phyloP scores from a whole-genome alignment of 1,284 basidiomycete species.

The Melampsora americana region DNA sequence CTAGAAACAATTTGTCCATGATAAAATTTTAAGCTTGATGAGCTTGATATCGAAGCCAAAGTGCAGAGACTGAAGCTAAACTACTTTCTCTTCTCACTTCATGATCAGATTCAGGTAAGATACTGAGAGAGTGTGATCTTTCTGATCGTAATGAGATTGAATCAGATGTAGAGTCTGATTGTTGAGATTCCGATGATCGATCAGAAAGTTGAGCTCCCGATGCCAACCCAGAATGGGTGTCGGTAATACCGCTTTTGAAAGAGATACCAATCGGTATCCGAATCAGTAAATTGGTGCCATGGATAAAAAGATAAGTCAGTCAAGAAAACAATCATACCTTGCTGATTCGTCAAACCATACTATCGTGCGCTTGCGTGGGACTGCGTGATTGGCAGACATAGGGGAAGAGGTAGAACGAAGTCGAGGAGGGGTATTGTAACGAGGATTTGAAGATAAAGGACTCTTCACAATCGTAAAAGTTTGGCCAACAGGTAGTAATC shows the following conservation, averaged over 20 bases:
- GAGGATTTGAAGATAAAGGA: not conserved
- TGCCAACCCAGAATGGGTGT: not conserved
- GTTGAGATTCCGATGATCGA: not conserved
- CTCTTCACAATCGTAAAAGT: not conserved
- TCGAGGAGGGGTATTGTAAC: not conserved
- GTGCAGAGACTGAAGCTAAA: not conserved
- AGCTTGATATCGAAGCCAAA: not conserved
- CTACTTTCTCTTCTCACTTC: not conserved
- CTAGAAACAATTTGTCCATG: not conserved
- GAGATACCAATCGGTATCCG: not conserved
- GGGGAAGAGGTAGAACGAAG: not conserved
- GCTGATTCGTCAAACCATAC: slow-evolving; percentile 4
- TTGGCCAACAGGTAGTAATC: not conserved
- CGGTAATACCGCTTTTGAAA: not conserved
- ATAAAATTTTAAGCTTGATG: not conserved
- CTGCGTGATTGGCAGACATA: not conserved
- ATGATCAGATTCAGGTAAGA: not conserved
- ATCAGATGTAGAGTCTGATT: not conserved
- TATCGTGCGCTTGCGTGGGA: not conserved
- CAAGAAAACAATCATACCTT: not conserved
- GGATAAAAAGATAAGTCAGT: no score
- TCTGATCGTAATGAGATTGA: slow-evolving; percentile 2
- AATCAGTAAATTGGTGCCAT: no score
- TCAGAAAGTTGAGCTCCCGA: not conserved
- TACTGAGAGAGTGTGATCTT: not conserved